Conservation (phyloP, 1,284 basidiomycete species). For the Boletus albobrunnescens region DNA sequence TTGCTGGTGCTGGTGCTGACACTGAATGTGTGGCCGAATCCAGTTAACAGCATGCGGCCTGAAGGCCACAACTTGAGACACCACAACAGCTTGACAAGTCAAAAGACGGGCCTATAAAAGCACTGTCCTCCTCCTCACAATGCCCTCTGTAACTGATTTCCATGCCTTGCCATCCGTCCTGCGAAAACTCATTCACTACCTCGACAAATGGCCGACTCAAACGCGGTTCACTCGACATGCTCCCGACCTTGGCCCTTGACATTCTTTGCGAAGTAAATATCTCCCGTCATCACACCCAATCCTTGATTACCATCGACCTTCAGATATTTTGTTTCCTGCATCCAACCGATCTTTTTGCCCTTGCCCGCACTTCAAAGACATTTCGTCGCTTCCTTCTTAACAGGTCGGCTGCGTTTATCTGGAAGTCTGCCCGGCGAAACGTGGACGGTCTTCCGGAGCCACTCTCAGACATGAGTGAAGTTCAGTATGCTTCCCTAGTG, state of each 20-base stretch:
- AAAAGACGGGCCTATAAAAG: slow-evolving; percentile 4
- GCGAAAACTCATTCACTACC: not conserved
- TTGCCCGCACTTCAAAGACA: slow-evolving; percentile 29
- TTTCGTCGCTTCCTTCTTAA: slow-evolving; percentile 31
- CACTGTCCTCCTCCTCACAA: not conserved
- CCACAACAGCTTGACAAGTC: not conserved
- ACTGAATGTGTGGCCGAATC: not conserved
- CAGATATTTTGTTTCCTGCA: slow-evolving; percentile 30
- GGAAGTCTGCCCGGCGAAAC: slow-evolving; percentile 28
- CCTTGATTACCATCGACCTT: not conserved
- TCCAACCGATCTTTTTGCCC: slow-evolving; percentile 31
- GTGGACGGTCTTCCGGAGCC: slow-evolving; percentile 30
- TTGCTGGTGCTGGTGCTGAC: not conserved
- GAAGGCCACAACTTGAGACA: too few species aligned
- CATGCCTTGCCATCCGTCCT: slow-evolving; percentile 12
- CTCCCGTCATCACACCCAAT: not conserved
- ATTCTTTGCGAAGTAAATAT: slow-evolving; percentile 23
- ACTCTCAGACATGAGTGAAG: slow-evolving; percentile 31
- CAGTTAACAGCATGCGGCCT: not conserved
- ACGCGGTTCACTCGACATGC: slow-evolving; percentile 23
- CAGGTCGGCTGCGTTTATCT: slow-evolving; percentile 22
- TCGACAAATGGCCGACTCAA: slow-evolving; percentile 5
- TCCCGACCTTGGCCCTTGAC: slow-evolving; percentile 26
- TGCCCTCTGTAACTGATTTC: not conserved
- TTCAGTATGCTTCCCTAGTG: slow-evolving; percentile 33